Conservation (phyloP, 140 eudicot genomes). For the Stevia rebaudiana region DNA sequence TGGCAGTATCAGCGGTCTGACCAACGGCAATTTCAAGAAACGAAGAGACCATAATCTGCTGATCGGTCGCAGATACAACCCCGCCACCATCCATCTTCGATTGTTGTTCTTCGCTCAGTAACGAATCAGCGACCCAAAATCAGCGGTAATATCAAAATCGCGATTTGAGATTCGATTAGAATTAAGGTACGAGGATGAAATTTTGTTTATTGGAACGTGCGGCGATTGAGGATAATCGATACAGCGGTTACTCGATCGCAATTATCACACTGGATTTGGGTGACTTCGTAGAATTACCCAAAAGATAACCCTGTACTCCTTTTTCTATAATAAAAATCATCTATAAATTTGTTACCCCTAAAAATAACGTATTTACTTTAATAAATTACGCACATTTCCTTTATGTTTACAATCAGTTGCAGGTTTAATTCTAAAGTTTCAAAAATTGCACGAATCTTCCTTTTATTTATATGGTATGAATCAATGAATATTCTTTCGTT, state of each 20-base stretch:
- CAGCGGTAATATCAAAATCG: background rate
- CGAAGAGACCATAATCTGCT: conserved; percentile 64
- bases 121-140: background rate
- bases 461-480: too few relatives aligned
- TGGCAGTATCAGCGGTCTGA: conserved; percentile 75
- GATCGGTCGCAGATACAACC: conserved; percentile 46
- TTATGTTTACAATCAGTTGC: too few relatives aligned
- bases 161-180: conserved; percentile 11
- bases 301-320: too few relatives aligned
- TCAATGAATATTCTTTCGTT: too few relatives aligned
- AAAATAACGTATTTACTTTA: too few relatives aligned
- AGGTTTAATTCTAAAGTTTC: too few relatives aligned
- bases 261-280: conserved; percentile 3
- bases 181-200: background rate
- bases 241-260: conserved; percentile 16
- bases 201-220: background rate
- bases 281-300: background rate
- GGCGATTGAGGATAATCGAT: conserved; percentile 1
- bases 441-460: too few relatives aligned
- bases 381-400: too few relatives aligned
- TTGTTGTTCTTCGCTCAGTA: conserved; percentile 1
- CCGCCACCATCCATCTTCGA: conserved; percentile 59
- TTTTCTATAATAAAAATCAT: too few relatives aligned
- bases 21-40: conserved; percentile 95
- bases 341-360: too few relatives aligned